A percentile compares a stretch with the other conserved stretches of the same genome.
phyloP scores from a whole-genome alignment of 441 rosid genomes.

The Gossypium lobatum region DNA sequence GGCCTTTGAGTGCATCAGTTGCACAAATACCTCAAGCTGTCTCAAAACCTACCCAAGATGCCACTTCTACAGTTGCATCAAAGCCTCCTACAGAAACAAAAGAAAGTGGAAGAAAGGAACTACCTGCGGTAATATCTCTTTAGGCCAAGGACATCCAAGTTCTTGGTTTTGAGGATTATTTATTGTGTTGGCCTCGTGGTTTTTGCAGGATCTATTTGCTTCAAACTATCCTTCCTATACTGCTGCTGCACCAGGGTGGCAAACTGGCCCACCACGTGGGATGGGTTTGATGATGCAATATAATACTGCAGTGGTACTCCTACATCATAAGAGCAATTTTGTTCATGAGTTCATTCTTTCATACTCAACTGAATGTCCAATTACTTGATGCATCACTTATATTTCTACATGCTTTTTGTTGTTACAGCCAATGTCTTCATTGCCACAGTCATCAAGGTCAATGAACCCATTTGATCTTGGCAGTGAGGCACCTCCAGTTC shows the following conservation, averaged over 20 bases:
- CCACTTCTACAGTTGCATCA: constrained; percentile 26
- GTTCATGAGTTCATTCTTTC: constrained; percentile 9
- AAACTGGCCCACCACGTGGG: constrained; percentile 53
- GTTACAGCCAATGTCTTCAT: constrained; percentile 52
- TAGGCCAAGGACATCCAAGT: background rate
- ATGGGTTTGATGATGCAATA: constrained; percentile 61
- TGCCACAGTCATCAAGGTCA: constrained; percentile 48
- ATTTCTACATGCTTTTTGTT: constrained; percentile 18
- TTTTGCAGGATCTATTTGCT: constrained; percentile 71
- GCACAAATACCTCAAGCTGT: constrained; percentile 34
- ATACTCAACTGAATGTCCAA: constrained; percentile 3
- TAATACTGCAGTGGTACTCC: constrained; percentile 48
- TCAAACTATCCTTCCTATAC: constrained; percentile 45
- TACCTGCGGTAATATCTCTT: constrained; percentile 61
- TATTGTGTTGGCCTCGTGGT: constrained; percentile 10
- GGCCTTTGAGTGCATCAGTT: constrained; percentile 34
- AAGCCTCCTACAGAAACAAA: constrained; percentile 41
- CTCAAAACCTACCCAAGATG: constrained; percentile 25
- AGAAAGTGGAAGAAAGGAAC: constrained; percentile 57
- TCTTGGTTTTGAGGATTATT: background rate
- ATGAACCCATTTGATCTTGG: constrained; percentile 77
- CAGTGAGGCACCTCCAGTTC: constrained; percentile 41
- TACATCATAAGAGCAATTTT: constrained; percentile 7
- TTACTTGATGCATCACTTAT: constrained; percentile 9
- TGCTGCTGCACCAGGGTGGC: constrained; percentile 66